Evolutionary conservation across 306 rosid species (phyloP), one percentile per base, ranked within the genome.

Genomic region (Cicer bijugum): DNA sequence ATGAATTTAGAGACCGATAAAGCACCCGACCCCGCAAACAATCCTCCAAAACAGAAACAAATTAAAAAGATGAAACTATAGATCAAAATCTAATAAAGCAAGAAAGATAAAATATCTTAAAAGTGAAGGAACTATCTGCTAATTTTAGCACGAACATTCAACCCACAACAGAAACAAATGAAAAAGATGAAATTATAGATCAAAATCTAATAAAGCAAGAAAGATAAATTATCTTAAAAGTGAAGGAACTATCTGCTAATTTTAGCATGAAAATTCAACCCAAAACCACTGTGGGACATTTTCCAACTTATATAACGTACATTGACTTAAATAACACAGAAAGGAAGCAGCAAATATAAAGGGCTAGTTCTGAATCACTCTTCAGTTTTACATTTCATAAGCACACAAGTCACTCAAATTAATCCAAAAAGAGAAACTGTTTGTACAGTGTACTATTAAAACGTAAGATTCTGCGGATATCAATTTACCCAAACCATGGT

Each of bases 271-370:
- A 6, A 4, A 7, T 59, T 33, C 65, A 58, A 58, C 42, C 42
- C 10, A 58, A 28, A 58, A 58, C 43, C 65, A 28, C 12, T 0
- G 9, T 2, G 1, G 42, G 15, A 6, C 64, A 23, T 9, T 11
- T 9, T 11, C 65, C 6, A 33, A 59, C 19, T 8, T 59, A 58
- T 11, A 23, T 23, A 23, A 23, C 3, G 28, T 23, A 23, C 28
- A 23, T 2, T 23, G 28, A 23, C 28, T 23, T 23, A 23, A 23
- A 28, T 11, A 58, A 6, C 12, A 1, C 40, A 58, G 9, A 58
- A 58, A 58, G 64, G 16, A 58, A 58, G 40, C 40, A 58, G 28
- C 42, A 28, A 5, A 55, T 55, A 55, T 9, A 55, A 55, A 55
- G 37, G n/a, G 9, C 58, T 51, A 17, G 59, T 23, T 7, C 58